Evolutionary conservation across 2,329 filamentous ascomycete genomes (phyloP).

Genomic region (Didymella keratinophila): DNA sequence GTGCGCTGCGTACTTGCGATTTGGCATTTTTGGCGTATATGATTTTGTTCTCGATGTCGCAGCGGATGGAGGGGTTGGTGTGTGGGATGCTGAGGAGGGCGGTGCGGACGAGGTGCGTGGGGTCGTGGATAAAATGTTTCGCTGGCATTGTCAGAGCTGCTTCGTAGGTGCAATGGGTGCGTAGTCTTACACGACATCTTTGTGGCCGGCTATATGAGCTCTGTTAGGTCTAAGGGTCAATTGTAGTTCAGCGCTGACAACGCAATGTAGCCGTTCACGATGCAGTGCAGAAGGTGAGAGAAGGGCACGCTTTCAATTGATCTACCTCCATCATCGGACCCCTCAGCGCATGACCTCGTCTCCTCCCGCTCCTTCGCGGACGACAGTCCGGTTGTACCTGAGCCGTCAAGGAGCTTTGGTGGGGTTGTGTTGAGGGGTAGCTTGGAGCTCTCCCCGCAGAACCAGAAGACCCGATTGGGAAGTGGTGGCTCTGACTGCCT

Average conservation of each 20-base stretch:
- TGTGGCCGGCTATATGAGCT: background rate
- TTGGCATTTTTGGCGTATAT: slow-evolving; percentile 41
- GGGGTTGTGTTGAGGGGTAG: slow-evolving; percentile 15
- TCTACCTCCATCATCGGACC: background rate
- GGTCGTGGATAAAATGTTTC: slow-evolving; percentile 91
- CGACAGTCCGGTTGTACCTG: slow-evolving; percentile 3
- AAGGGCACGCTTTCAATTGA: slow-evolving; percentile 1
- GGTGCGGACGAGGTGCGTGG: slow-evolving; percentile 76
- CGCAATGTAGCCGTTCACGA: background rate
- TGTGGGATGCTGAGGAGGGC: slow-evolving; percentile 80
- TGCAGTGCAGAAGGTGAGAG: background rate
- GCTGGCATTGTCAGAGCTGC: slow-evolving; percentile 30
- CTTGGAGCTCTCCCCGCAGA: slow-evolving; percentile 9
- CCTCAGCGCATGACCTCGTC: background rate
- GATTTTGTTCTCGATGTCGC: slow-evolving; percentile 83
- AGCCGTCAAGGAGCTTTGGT: slow-evolving; percentile 3
- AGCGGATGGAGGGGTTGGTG: slow-evolving; percentile 82
- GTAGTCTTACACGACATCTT: slow-evolving; percentile 13
- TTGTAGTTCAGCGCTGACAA: background rate
- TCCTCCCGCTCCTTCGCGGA: background rate
- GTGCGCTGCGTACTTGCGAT: slow-evolving; percentile 61
- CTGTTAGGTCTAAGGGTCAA: background rate
- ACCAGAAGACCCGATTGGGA: background rate
- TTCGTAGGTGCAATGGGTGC: background rate
- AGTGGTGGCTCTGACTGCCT: background rate